These are phyloP conservation scores for Fusarium floridanum DNA, from an alignment of 2,329 filamentous ascomycete species.

Conservation along the genomic window DNA sequence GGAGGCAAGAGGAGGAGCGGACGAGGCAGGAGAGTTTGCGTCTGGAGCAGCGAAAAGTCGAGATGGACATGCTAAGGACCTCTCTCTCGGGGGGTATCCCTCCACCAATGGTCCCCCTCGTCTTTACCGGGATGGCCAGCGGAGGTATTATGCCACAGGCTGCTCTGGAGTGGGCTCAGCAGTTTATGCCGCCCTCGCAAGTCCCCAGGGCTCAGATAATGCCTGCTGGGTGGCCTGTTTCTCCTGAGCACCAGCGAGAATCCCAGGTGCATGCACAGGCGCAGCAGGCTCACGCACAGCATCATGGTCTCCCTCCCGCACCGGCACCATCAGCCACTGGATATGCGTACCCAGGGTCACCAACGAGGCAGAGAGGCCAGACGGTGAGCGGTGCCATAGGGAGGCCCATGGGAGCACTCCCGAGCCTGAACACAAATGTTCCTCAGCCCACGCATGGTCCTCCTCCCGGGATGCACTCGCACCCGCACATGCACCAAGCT, in stretches of 20 bases:
- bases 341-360: conserved; percentile 64
- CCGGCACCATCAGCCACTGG: conserved; percentile 53
- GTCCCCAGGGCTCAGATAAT: conserved; percentile 64
- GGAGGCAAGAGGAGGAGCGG: conserved; percentile 81
- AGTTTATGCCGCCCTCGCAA: conserved; percentile 68
- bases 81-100: conserved; percentile 79
- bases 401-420: conserved; percentile 55
- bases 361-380: conserved; percentile 63
- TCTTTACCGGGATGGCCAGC: conserved; percentile 77
- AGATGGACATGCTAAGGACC: conserved; percentile 78
- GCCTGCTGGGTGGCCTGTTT: conserved; percentile 62
- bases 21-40: conserved; percentile 73
- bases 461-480: conserved; percentile 53
- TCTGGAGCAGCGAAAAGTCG: conserved; percentile 78
- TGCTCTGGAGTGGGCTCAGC: conserved; percentile 76
- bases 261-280: conserved; percentile 59
- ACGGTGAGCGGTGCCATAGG: conserved; percentile 59
- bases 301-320: conserved; percentile 53
- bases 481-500: conserved; percentile 66
- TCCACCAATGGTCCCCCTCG: conserved; percentile 78
- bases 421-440: conserved; percentile 61
- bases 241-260: conserved; percentile 69
- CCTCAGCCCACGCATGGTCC: conserved; percentile 50
- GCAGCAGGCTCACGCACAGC: conserved; percentile 58
- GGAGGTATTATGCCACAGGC: conserved; percentile 72